Evolutionary conservation across 306 rosid genomes (phyloP).

Genomic region (Cucurbita argyrosperma): DNA sequence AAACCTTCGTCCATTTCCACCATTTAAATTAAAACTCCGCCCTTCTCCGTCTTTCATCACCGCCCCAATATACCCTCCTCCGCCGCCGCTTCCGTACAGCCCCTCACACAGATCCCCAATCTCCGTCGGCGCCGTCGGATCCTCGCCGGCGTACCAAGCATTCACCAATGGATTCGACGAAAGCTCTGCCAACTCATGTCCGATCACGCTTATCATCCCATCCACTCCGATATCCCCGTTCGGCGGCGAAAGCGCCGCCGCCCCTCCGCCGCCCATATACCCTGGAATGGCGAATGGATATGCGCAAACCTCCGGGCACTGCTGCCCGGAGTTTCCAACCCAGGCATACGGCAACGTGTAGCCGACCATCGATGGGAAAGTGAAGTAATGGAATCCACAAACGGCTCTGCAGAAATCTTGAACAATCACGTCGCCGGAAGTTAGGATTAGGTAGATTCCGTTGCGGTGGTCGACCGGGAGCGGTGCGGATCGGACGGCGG

Average conservation of each 20-base stretch:
- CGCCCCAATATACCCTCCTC: constrained; percentile 80
- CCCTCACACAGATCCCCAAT: constrained; percentile 86
- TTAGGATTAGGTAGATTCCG: constrained; percentile 63
- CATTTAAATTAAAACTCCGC: constrained; percentile 53
- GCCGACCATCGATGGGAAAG: constrained; percentile 80
- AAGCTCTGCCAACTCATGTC: constrained; percentile 44
- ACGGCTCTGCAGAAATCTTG: constrained; percentile 89
- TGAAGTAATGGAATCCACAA: constrained; percentile 87
- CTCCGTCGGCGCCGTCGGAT: constrained; percentile 92
- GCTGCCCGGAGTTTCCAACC: constrained; percentile 81
- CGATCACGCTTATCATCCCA: constrained; percentile 53
- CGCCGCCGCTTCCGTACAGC: constrained; percentile 76
- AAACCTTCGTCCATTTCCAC: constrained; percentile 47
- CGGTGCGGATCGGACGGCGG: constrained; percentile 52
- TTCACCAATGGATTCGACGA: constrained; percentile 47
- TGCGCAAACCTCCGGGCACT: constrained; percentile 86
- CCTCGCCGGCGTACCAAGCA: constrained; percentile 96
- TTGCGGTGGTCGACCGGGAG: constrained; percentile 70
- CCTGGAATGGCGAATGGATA: constrained; percentile 78
- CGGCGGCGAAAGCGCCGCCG: constrained; percentile 44
- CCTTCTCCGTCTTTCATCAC: constrained; percentile 58
- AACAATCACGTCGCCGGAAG: constrained; percentile 50
- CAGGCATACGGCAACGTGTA: constrained; percentile 84
- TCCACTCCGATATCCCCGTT: constrained; percentile 34
- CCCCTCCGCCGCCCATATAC: constrained; percentile 67